phyloP scores from a whole-genome alignment of 2,329 filamentous ascomycete genomes.

The Claviceps sp. region DNA sequence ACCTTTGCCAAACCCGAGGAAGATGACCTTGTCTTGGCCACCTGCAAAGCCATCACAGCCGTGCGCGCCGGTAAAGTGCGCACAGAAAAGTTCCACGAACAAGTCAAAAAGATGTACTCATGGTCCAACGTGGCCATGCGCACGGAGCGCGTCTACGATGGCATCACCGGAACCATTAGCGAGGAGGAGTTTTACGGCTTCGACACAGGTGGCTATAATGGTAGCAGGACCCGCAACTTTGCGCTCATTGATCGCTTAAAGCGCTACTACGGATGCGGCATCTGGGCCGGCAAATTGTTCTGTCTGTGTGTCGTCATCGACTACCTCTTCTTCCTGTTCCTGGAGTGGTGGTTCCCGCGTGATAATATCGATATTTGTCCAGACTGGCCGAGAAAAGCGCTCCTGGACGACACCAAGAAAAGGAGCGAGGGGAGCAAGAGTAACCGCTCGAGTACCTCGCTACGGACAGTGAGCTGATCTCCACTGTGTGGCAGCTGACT shows the following conservation, averaged over 20 bases:
- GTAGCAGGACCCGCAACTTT: slow-evolving; percentile 67
- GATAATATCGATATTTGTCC: slow-evolving; percentile 78
- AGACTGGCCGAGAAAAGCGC: slow-evolving; percentile 75
- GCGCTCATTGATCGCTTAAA: slow-evolving; percentile 90
- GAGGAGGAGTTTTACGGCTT: slow-evolving; percentile 84
- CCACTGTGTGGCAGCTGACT: too few relatives aligned
- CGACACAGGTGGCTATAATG: slow-evolving; percentile 55
- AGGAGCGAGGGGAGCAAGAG: slow-evolving; percentile 13
- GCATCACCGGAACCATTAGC: slow-evolving; percentile 74
- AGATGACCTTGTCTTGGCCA: slow-evolving; percentile 83
- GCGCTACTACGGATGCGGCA: slow-evolving; percentile 92
- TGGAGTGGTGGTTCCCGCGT: slow-evolving; percentile 78
- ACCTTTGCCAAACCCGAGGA: slow-evolving; percentile 95
- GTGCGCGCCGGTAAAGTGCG: slow-evolving; percentile 76
- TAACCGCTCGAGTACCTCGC: slow-evolving; percentile 21
- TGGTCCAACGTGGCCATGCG: slow-evolving; percentile 92
- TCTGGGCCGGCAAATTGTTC: slow-evolving; percentile 97
- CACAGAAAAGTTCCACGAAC: slow-evolving; percentile 89
- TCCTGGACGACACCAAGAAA: slow-evolving; percentile 18
- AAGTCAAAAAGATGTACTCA: slow-evolving; percentile 97
- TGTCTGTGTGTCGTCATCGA: slow-evolving; percentile 90
- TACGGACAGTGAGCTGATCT: slow-evolving; percentile 9
- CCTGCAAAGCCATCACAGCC: slow-evolving; percentile 75
- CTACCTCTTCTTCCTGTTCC: slow-evolving; percentile 76
- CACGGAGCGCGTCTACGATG: slow-evolving; percentile 89